A percentile compares a stretch with the other conserved stretches of the same genome.
Conservation (phyloP, 2,329 filamentous ascomycete species). For the Hypocrella siamensis region DNA sequence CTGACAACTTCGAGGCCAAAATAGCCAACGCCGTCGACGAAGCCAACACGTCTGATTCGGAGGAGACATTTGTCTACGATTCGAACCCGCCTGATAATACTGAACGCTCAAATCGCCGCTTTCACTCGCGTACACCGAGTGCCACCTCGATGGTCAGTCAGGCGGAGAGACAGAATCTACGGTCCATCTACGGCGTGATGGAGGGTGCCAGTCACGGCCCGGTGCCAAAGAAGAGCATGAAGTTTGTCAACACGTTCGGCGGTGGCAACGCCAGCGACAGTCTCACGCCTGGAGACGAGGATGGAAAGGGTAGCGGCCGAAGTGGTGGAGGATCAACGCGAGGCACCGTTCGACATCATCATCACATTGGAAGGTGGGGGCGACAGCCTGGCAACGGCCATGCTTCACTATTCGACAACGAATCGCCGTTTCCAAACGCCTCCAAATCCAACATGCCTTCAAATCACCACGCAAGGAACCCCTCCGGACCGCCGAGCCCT, state of each 20-base stretch:
- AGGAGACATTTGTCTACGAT: conserved; percentile 98
- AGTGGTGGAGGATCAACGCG: conserved; percentile 45
- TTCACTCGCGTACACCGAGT: conserved; percentile 89
- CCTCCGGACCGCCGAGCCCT: conserved; percentile 57
- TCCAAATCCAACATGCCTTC: conserved; percentile 40
- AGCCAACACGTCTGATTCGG: conserved; percentile 89
- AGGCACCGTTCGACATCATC: conserved; percentile 59
- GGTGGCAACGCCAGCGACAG: conserved; percentile 39
- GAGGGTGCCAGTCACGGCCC: conserved; percentile 35
- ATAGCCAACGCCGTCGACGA: conserved; percentile 93
- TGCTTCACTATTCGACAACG: conserved; percentile 58
- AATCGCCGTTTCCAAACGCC: conserved; percentile 61
- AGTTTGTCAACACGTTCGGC: conserved; percentile 73
- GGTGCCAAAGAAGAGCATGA: conserved; percentile 73
- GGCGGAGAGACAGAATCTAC: conserved; percentile 41
- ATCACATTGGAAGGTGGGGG: conserved; percentile 58
- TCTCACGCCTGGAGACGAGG: conserved; percentile 44
- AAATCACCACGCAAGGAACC: conserved; percentile 36
- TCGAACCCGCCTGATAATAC: conserved; percentile 69
- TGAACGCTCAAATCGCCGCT: conserved; percentile 48
- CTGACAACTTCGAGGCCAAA: conserved; percentile 95
- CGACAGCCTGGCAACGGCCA: conserved; percentile 52
- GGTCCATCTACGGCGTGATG: conserved; percentile 51
- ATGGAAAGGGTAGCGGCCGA: conserved; percentile 46
- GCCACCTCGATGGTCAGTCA: conserved; percentile 71